These are phyloP conservation scores for Didymella arachidicola DNA, from an alignment of 2,329 filamentous ascomycete genomes.

Conservation along the genomic window DNA sequence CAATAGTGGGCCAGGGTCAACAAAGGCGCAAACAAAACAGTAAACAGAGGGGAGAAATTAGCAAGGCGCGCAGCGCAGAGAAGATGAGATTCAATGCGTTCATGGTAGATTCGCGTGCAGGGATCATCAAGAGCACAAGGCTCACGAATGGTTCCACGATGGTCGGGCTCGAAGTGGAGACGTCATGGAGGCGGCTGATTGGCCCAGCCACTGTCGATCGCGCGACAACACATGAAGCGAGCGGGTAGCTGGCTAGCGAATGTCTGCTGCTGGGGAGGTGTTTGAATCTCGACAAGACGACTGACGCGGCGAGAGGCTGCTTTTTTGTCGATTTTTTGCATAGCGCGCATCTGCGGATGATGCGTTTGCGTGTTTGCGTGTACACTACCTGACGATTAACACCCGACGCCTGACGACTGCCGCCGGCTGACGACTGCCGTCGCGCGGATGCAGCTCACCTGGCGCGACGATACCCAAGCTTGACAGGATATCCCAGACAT, in stretches of 20 bases:
- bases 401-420: constrained; percentile 33
- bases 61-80: neutral
- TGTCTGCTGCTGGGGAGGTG: constrained; percentile 2
- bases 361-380: constrained; percentile 1
- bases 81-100: neutral
- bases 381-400: constrained; percentile 34
- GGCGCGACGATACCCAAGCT: constrained; percentile 35
- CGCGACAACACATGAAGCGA: constrained; percentile 15
- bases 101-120: neutral
- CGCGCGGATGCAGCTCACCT: constrained; percentile 34
- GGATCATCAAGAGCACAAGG: neutral
- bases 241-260: constrained; percentile 18
- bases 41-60: neutral
- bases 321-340: neutral
- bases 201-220: constrained; percentile 17
- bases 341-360: constrained; percentile 20
- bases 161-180: constrained; percentile 11
- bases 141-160: neutral
- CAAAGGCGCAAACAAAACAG: constrained; percentile 7
- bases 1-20: constrained; percentile 16
- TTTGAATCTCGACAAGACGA: constrained; percentile 3
- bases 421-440: constrained; percentile 43
- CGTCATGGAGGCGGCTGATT: neutral
- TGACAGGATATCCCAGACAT: constrained; percentile 17
- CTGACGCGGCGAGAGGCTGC: constrained; percentile 10